These are phyloP conservation scores for Syzygium malaccense DNA, from an alignment of 441 rosid species.

Conservation along the genomic window DNA sequence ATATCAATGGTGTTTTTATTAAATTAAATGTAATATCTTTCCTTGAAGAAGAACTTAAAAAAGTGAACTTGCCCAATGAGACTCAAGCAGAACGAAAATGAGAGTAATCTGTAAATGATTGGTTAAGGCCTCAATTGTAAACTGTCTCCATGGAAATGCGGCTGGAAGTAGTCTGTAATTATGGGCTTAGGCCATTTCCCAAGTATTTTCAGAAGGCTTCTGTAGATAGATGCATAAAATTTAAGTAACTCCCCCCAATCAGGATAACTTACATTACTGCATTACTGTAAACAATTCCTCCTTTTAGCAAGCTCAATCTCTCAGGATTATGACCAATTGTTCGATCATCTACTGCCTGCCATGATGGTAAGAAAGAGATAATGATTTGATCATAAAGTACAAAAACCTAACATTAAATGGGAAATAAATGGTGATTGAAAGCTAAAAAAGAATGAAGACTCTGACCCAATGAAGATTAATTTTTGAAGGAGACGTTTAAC, in stretches of 20 bases:
- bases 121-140: not conserved
- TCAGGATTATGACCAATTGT: constrained; percentile 61
- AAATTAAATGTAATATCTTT: not conserved
- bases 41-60: not conserved
- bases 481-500: not conserved
- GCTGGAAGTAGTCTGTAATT: not conserved
- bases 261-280: constrained; percentile 40
- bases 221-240: not conserved
- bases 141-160: not conserved
- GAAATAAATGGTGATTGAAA: not conserved
- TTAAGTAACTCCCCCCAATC: not conserved
- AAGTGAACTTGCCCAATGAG: not conserved
- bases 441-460: not conserved
- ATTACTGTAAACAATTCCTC: constrained; percentile 57
- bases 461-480: not conserved
- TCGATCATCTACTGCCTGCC: constrained; percentile 55
- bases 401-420: not conserved
- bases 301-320: constrained; percentile 52
- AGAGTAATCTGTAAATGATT: not conserved
- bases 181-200: not conserved
- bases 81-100: not conserved
- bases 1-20: not conserved
- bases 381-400: not conserved
- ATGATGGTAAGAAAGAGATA: not conserved
- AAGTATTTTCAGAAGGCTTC: not conserved